Percentiles rank a stretch among this genome's conserved stretches.
phyloP scores from a whole-genome alignment of 306 rosid genomes.

The Pterocarpus macrocarpus region DNA sequence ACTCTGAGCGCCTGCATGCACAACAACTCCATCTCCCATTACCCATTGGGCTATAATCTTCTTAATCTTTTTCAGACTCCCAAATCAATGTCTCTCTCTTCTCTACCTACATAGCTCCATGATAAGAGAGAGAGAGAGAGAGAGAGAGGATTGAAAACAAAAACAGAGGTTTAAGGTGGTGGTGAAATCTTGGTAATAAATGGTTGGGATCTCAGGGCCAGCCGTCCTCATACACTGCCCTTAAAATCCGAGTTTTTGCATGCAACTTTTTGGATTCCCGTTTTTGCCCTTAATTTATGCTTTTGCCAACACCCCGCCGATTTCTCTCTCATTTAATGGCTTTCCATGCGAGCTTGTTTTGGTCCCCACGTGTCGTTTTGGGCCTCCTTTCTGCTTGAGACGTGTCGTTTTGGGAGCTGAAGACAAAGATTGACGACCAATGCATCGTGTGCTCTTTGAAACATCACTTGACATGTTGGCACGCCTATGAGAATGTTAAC shows the following conservation, averaged over 20 bases:
- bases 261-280: slow-evolving; percentile 70
- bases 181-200: slow-evolving; percentile 59
- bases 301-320: slow-evolving; percentile 35
- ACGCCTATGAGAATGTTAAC: neutral
- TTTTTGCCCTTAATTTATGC: slow-evolving; percentile 51
- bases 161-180: neutral
- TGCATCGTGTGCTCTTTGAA: neutral
- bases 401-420: slow-evolving; percentile 38
- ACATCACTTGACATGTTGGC: neutral
- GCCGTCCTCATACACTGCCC: slow-evolving; percentile 57
- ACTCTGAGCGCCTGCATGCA: slow-evolving; percentile 45
- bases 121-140: neutral
- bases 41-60: slow-evolving; percentile 34
- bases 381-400: neutral
- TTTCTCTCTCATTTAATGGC: neutral
- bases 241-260: slow-evolving; percentile 59
- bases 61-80: neutral
- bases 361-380: slow-evolving; percentile 37
- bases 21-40: slow-evolving; percentile 6
- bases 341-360: neutral
- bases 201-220: slow-evolving; percentile 64
- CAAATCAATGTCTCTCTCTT: neutral
- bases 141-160: neutral
- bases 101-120: slow-evolving; percentile 21
- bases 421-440: neutral